Evolutionary conservation across 2,329 filamentous ascomycete species (phyloP).

Genomic region (Trichoderma sp.): DNA sequence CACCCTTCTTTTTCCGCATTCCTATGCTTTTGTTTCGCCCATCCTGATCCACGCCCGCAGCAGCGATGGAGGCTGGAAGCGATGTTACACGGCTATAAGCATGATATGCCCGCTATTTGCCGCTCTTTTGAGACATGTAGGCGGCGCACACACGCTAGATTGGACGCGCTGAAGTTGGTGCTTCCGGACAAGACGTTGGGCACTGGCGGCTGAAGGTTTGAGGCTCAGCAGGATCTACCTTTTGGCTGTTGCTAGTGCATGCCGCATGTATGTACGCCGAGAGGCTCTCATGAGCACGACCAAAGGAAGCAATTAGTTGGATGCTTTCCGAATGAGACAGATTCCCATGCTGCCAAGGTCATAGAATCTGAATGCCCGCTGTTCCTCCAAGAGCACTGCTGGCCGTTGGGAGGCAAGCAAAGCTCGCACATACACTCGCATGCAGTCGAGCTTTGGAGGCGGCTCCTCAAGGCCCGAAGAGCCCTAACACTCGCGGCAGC

Average conservation of each 20-base stretch:
- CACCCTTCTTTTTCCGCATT: neutral
- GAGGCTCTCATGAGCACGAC: neutral
- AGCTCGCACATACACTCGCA: too few species aligned
- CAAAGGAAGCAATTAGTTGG: neutral
- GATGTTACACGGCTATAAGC: neutral
- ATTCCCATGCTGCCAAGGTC: neutral
- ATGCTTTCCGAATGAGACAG: neutral
- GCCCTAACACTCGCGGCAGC: neutral
- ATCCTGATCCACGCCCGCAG: neutral
- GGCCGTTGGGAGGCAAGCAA: neutral
- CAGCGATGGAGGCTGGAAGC: neutral
- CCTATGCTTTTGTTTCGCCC: neutral
- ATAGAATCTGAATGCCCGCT: neutral
- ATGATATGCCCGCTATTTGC: slow-evolving; percentile 7
- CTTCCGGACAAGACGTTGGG: slow-evolving; percentile 3
- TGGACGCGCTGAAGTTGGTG: neutral
- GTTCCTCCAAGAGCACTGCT: neutral
- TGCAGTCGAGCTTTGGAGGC: neutral
- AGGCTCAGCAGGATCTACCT: slow-evolving; percentile 19
- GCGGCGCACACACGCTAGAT: neutral
- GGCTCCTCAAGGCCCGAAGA: neutral
- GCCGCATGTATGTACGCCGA: neutral
- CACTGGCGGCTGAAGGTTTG: slow-evolving; percentile 13
- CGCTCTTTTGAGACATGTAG: slow-evolving; percentile 15
- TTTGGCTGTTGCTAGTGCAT: neutral